Conservation (phyloP, 129 eudicot species). For the Artemisia annua region DNA sequence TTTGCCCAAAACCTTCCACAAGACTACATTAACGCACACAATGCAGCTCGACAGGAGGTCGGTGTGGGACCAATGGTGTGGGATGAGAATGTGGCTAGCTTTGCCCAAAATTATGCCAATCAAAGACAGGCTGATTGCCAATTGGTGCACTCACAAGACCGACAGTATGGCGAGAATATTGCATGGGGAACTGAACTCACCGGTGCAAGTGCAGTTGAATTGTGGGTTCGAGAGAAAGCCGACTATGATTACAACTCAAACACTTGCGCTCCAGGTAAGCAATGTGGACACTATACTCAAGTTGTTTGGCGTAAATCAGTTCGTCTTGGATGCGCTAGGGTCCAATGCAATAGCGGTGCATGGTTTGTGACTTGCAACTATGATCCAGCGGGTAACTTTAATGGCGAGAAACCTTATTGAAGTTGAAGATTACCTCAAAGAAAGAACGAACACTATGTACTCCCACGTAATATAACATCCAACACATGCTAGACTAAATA, state of each 20-base stretch:
- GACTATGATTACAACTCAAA: slow-evolving; percentile 37
- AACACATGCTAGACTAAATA: too few species aligned
- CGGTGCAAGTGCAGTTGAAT: slow-evolving; percentile 39
- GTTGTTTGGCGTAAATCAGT: slow-evolving; percentile 58
- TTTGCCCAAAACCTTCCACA: slow-evolving; percentile 22
- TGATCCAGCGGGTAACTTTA: slow-evolving; percentile 56
- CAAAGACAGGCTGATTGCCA: slow-evolving; percentile 26
- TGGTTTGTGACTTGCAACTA: slow-evolving; percentile 54
- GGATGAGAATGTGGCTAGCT: slow-evolving; percentile 17
- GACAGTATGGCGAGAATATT: slow-evolving; percentile 59
- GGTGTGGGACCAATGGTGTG: slow-evolving; percentile 28
- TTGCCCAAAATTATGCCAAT: slow-evolving; percentile 28
- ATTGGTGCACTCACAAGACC: slow-evolving; percentile 39
- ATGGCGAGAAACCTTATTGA: slow-evolving; percentile 51
- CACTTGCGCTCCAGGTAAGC: slow-evolving; percentile 27
- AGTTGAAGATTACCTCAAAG: too few species aligned
- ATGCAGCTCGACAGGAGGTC: slow-evolving; percentile 14
- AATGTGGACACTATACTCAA: slow-evolving; percentile 75
- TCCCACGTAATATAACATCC: too few species aligned
- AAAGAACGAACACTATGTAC: too few species aligned
- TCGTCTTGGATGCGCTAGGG: slow-evolving; percentile 61
- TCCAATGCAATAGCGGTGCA: slow-evolving; percentile 42
- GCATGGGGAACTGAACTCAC: slow-evolving; percentile 40
- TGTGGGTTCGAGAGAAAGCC: slow-evolving; percentile 52
- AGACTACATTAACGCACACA: slow-evolving; percentile 34